phyloP scores from a whole-genome alignment of 2,329 filamentous ascomycete genomes.

The Ascomycota sp. region DNA sequence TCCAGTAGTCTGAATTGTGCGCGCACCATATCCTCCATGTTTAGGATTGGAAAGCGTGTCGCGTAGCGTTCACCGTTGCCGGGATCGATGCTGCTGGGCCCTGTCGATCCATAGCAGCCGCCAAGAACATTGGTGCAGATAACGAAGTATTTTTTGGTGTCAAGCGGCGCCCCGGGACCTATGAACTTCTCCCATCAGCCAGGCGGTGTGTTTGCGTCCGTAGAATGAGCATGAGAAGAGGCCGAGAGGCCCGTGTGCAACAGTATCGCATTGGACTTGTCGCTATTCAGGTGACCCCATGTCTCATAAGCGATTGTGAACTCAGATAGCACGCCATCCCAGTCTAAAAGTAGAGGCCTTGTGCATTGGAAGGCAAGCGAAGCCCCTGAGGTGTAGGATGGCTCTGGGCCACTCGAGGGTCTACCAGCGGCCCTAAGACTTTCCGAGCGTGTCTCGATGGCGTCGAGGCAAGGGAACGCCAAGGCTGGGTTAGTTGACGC shows the following conservation, averaged over 20 bases:
- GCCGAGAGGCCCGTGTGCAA: slow-evolving; percentile 87
- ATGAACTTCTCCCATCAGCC: slow-evolving; percentile 99
- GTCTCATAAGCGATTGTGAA: slow-evolving; percentile 87
- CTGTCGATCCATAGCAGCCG: slow-evolving; percentile 89
- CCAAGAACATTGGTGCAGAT: slow-evolving; percentile 96
- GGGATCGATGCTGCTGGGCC: slow-evolving; percentile 72
- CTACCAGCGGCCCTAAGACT: slow-evolving; percentile 34
- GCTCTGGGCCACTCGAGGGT: slow-evolving; percentile 67
- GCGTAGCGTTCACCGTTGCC: slow-evolving; percentile 76
- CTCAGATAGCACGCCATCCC: slow-evolving; percentile 77
- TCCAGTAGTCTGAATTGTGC: slow-evolving; percentile 86
- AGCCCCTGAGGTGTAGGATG: slow-evolving; percentile 80
- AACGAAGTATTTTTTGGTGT: slow-evolving; percentile 80
- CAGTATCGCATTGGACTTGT: slow-evolving; percentile 75
- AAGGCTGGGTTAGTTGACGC: slow-evolving; percentile 50
- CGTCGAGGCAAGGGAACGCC: slow-evolving; percentile 79
- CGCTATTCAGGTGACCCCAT: slow-evolving; percentile 64
- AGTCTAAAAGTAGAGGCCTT: slow-evolving; percentile 67
- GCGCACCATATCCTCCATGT: slow-evolving; percentile 92
- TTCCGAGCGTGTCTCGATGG: slow-evolving; percentile 57
- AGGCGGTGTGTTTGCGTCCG: slow-evolving; percentile 62
- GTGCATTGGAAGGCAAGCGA: slow-evolving; percentile 57
- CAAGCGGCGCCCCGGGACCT: slow-evolving; percentile 62
- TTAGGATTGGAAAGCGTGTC: slow-evolving; percentile 86
- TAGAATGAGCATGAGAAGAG: slow-evolving; percentile 93